These are phyloP conservation scores for Willaertia magna DNA, from an alignment of 208 protist genomes.

Conservation along the genomic window DNA sequence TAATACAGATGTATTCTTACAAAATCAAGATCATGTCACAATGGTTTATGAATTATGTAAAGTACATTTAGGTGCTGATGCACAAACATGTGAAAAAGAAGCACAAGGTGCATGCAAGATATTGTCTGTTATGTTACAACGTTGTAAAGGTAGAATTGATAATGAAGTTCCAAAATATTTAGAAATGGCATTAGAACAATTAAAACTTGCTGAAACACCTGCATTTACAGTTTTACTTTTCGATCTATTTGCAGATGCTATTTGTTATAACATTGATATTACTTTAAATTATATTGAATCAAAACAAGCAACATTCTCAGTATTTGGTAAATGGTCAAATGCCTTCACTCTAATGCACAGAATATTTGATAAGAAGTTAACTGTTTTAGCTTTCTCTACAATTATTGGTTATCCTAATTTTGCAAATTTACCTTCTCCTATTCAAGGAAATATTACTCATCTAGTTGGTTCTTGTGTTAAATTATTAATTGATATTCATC, in stretches of 20 bases:
- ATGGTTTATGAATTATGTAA: not conserved
- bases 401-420: not conserved
- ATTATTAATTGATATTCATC: not conserved
- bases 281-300: not conserved
- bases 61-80: not conserved
- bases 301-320: not conserved
- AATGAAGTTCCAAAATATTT: not conserved
- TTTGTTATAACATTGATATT: not conserved
- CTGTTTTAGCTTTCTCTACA: not conserved
- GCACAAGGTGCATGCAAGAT: not conserved
- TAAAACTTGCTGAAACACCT: not conserved
- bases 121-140: not conserved
- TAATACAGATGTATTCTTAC: conserved; percentile 47
- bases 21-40: not conserved
- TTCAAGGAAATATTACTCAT: not conserved
- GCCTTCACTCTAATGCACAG: not conserved
- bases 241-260: not conserved
- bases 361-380: not conserved
- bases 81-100: not conserved
- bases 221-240: not conserved
- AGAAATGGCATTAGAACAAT: not conserved
- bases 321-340: not conserved
- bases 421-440: not conserved
- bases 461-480: not conserved
- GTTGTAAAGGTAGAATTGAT: not conserved